Evolutionary conservation across 805 yeast species (phyloP).

Genomic region (Schwanniomyces vanrijiae): DNA sequence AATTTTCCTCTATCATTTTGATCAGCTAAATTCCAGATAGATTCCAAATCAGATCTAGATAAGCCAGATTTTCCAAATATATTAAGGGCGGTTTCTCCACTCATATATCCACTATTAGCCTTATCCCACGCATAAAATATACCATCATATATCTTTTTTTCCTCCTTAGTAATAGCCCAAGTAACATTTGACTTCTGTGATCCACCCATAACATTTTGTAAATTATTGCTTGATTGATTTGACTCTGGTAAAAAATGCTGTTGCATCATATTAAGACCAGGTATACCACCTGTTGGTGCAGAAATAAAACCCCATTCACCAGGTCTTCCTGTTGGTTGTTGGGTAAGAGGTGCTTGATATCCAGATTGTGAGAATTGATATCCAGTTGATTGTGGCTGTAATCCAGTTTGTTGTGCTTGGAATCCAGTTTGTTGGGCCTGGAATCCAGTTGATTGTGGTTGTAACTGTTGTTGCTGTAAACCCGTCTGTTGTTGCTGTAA

Average conservation of each 20-base stretch:
- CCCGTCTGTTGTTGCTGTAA: slow-evolving; percentile 27
- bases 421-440: slow-evolving; percentile 20
- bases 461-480: slow-evolving; percentile 25
- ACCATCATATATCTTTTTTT: slow-evolving; percentile 80
- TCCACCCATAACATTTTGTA: slow-evolving; percentile 45
- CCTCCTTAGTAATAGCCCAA: slow-evolving; percentile 86
- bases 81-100: slow-evolving; percentile 79
- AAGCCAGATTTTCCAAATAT: slow-evolving; percentile 92
- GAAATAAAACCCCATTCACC: slow-evolving; percentile 82
- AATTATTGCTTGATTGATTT: slow-evolving; percentile 33
- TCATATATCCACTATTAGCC: slow-evolving; percentile 62
- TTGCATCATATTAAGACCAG: slow-evolving; percentile 67
- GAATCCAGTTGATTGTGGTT: slow-evolving; percentile 21
- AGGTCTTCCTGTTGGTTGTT: slow-evolving; percentile 65
- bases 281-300: slow-evolving; percentile 67
- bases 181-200: slow-evolving; percentile 56
- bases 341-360: slow-evolving; percentile 39
- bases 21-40: slow-evolving; percentile 89
- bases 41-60: slow-evolving; percentile 78
- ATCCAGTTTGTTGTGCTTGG: slow-evolving; percentile 31
- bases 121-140: slow-evolving; percentile 89
- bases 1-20: slow-evolving; percentile 78
- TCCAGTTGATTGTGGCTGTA: slow-evolving; percentile 30
- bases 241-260: slow-evolving; percentile 64
- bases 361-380: slow-evolving; percentile 23